Evolutionary conservation across 2,329 filamentous ascomycete species (phyloP).

Genomic region (Magnaporthiopsis incrustans): DNA sequence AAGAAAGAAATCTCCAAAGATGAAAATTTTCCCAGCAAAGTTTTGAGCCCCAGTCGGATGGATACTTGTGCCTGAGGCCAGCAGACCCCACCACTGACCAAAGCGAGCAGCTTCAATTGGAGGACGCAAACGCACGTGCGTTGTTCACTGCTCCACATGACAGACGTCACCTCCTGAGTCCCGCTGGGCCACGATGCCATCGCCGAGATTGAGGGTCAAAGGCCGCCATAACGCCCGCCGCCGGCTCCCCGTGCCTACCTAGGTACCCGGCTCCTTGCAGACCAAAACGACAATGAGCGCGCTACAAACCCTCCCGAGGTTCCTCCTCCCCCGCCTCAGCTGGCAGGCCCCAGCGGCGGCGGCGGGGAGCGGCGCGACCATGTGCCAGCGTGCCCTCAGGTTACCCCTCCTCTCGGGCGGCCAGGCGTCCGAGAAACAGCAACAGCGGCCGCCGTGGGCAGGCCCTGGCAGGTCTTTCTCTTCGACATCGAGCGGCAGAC

Average conservation of each 20-base stretch:
- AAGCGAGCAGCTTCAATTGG: neutral
- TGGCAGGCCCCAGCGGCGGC: conserved; percentile 22
- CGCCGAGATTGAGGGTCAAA: conserved; percentile 3
- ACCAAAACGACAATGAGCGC: conserved; percentile 22
- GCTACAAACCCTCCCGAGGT: conserved; percentile 38
- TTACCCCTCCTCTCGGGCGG: neutral
- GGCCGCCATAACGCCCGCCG: neutral
- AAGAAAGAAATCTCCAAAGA: conserved; percentile 15
- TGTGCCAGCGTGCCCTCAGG: neutral
- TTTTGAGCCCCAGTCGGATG: conserved; percentile 10
- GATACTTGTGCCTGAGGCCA: neutral
- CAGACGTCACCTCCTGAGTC: neutral
- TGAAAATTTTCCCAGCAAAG: conserved; percentile 10
- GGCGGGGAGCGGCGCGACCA: neutral
- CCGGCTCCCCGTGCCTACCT: neutral
- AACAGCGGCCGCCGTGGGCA: conserved; percentile 5
- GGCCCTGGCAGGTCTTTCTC: neutral
- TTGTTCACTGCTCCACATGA: neutral
- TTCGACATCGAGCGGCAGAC: conserved; percentile 8
- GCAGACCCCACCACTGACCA: neutral
- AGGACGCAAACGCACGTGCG: neutral
- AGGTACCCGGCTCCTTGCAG: neutral
- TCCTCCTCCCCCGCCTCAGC: conserved; percentile 48
- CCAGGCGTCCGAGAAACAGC: neutral
- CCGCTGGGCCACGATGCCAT: neutral